Base-by-base conservation (phyloP, 805 yeast genomes). In the Saccharomycopsis fermentans region DNA sequence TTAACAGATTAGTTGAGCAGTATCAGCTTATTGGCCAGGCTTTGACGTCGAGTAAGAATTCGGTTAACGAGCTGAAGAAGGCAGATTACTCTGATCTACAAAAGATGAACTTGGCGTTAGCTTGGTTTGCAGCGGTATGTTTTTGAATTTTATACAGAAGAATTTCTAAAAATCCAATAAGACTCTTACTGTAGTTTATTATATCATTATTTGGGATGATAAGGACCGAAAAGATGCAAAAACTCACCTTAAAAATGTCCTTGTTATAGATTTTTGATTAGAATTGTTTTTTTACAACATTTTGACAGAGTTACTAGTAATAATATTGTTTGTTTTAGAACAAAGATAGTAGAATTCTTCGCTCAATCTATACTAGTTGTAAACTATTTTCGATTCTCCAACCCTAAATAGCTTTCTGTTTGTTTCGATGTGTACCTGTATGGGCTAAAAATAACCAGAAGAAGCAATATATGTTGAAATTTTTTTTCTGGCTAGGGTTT, bases 141-240 rank as follows among this genome's bases (percentile, higher is more conserved):
- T 27, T 56, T 19, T 61, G 63, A 62, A 52, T 61, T 35, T 43
- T 61, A 19, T 61, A 62, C 58, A 29, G 63, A 19, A 32, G 63
- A 37, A 34, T 61, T 17, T 54, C 59, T 24, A 61, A 57, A 37
- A 55, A 58, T 34, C 63, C 63, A 9, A 59, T 52, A 11, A 52
- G 56, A 34, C 39, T 61, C 4, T 29, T 57, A n/a, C 4, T 56
- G 17, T 61, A 60, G 63, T n/a, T 59, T 4, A 6, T 55, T 12
- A 17, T 21, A 21, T 43, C 50, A 14, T 19, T 43, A 21, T 43
- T 27, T 52, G 47, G 55, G n/a, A 24, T 43, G 50, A n/a, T 43
- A 12, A 43, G 50, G 50, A 43, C 50, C 16, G 24, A 43, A 26
- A 16, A 43, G n/a, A 9, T 12, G 9, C n/a, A 43, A 1, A 12